phyloP scores from a whole-genome alignment of 768 basidiomycete genomes.

The Suillus hirtellus region DNA sequence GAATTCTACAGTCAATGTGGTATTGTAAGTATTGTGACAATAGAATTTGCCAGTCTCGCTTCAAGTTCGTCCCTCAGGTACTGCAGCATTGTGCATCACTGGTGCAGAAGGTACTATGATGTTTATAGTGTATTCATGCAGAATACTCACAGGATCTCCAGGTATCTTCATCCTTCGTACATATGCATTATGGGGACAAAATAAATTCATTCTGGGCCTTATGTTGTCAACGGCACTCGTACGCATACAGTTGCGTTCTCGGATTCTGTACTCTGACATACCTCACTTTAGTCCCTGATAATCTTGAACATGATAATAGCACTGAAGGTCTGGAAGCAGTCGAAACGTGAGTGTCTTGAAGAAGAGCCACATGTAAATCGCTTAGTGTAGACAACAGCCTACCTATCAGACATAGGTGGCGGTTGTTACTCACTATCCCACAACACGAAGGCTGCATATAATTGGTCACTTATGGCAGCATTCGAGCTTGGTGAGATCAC shows the following conservation, averaged over 20 bases:
- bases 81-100: not conserved
- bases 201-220: not conserved
- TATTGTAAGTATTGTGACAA: not conserved
- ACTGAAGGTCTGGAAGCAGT: not conserved
- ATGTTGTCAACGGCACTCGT: not conserved
- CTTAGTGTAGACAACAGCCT: not conserved
- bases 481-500: conserved; percentile 2
- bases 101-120: not conserved
- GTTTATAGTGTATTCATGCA: not conserved
- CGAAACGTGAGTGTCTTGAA: not conserved
- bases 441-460: not conserved
- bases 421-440: not conserved
- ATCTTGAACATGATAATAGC: not conserved
- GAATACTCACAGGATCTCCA: not conserved
- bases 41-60: not conserved
- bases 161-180: conserved; percentile 2
- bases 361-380: not conserved
- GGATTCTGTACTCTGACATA: not conserved
- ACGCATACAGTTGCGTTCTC: not conserved
- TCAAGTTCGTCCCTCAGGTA: not conserved
- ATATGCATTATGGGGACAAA: conserved; percentile 1
- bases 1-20: not conserved
- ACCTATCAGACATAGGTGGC: not conserved
- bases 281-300: not conserved
- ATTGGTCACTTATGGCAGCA: conserved; percentile 1